phyloP scores from a whole-genome alignment of 1,284 basidiomycete species.

The Ceraceosorus bombacis region DNA sequence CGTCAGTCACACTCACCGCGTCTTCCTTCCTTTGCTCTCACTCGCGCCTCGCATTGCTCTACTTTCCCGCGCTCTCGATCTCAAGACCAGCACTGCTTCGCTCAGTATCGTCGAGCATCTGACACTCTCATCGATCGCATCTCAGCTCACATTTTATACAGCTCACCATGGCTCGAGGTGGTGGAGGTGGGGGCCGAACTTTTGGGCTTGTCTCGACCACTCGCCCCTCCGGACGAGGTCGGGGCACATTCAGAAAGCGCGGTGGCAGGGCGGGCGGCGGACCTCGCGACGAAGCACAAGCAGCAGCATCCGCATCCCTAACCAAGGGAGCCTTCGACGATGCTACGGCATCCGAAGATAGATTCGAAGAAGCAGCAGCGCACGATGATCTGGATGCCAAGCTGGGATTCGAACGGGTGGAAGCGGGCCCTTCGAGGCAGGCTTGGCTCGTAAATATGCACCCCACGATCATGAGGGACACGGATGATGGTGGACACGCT shows the following conservation, averaged over 20 bases:
- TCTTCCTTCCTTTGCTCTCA: too few species aligned
- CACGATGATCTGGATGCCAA: constrained; percentile 84
- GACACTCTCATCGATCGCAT: too few species aligned
- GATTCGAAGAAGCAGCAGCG: constrained; percentile 41
- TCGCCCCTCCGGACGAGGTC: constrained; percentile 9
- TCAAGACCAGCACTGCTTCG: too few species aligned
- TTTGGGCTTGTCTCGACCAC: constrained; percentile 14
- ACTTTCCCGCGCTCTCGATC: too few species aligned
- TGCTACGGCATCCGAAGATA: constrained; percentile 40
- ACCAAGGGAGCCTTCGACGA: constrained; percentile 28
- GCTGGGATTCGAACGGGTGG: constrained; percentile 64
- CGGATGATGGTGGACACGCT: constrained; percentile 53
- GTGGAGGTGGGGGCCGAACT: constrained; percentile 2
- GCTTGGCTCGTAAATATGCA: constrained; percentile 98
- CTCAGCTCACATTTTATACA: too few species aligned
- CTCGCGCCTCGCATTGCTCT: too few species aligned
- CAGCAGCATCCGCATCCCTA: constrained; percentile 4
- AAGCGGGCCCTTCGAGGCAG: constrained; percentile 37
- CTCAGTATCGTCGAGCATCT: too few species aligned
- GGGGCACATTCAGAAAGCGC: constrained; percentile 22
- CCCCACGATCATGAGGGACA: constrained; percentile 81
- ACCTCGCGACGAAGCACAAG: constrained; percentile 6
- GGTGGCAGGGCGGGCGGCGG: constrained; percentile 13
- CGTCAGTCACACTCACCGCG: too few species aligned
- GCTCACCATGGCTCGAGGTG: neutral